A percentile compares a stretch with the other conserved stretches of the same genome.
These are phyloP conservation scores for Elaeagnus macrophylla DNA, from an alignment of 306 rosid species.

Conservation along the genomic window DNA sequence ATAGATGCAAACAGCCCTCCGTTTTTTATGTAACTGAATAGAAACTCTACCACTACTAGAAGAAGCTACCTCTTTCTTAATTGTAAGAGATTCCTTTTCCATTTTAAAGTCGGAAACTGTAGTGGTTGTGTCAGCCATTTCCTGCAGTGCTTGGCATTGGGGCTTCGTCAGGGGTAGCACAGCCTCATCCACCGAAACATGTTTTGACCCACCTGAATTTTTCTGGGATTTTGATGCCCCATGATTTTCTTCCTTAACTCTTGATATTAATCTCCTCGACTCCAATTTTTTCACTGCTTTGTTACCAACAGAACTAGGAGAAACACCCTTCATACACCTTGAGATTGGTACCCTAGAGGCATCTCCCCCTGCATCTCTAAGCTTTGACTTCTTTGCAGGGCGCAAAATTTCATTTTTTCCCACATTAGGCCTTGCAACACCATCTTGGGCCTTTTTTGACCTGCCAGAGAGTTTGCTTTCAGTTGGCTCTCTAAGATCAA, in stretches of 20 bases:
- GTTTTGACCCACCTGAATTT: constrained; percentile 26
- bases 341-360: constrained; percentile 22
- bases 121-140: constrained; percentile 39
- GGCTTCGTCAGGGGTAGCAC: constrained; percentile 41
- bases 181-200: constrained; percentile 38
- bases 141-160: constrained; percentile 39
- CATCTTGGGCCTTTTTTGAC: constrained; percentile 43
- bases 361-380: constrained; percentile 35
- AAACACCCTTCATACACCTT: constrained; percentile 35
- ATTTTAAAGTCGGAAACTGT: constrained; percentile 36
- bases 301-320: constrained; percentile 35
- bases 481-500: constrained; percentile 27
- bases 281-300: constrained; percentile 40
- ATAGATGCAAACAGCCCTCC: constrained; percentile 78
- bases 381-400: constrained; percentile 52
- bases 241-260: constrained; percentile 48
- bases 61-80: constrained; percentile 28
- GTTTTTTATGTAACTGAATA: constrained; percentile 41
- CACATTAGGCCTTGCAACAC: constrained; percentile 34
- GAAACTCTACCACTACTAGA: constrained; percentile 28
- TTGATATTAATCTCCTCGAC: constrained; percentile 33
- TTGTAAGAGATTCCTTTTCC: constrained; percentile 27
- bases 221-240: constrained; percentile 28
- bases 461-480: constrained; percentile 29
- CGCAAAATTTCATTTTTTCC: constrained; percentile 41